Percentiles rank a stretch among this genome's conserved stretches.
Conservation (phyloP, 495 filamentous ascomycete species). For the Jackrogersella multiformis region DNA sequence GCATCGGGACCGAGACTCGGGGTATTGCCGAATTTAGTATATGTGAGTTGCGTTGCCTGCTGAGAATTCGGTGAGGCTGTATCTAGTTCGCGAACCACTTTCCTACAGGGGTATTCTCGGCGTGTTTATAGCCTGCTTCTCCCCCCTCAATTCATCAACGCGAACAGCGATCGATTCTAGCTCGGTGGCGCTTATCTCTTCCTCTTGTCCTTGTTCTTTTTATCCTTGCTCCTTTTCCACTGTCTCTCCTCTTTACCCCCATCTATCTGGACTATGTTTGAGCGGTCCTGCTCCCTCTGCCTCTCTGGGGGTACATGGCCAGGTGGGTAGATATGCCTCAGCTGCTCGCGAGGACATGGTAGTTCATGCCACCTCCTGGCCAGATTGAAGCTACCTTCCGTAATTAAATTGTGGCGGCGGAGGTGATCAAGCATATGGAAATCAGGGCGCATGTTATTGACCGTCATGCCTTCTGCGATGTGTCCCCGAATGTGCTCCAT, state of each 20-base stretch:
- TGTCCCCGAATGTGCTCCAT: conserved; percentile 59
- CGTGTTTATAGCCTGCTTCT: conserved; percentile 12
- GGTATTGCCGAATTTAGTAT: background rate
- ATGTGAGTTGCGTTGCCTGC: conserved; percentile 4
- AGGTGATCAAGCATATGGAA: conserved; percentile 50
- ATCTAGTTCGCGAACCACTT: conserved; percentile 32
- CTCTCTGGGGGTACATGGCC: conserved; percentile 14
- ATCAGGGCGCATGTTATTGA: conserved; percentile 52
- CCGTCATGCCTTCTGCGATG: conserved; percentile 36
- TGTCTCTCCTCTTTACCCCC: conserved; percentile 30
- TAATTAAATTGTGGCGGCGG: conserved; percentile 26
- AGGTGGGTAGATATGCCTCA: conserved; percentile 7
- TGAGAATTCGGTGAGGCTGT: conserved; percentile 8
- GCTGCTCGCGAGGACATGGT: conserved; percentile 1
- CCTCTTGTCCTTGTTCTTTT: background rate
- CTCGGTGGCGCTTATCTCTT: background rate
- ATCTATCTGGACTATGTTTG: conserved; percentile 19
- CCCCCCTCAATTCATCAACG: conserved; percentile 8
- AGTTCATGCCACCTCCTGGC: conserved; percentile 40
- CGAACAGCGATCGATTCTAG: background rate
- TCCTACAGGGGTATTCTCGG: conserved; percentile 17
- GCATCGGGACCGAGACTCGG: conserved; percentile 13
- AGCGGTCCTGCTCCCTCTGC: background rate
- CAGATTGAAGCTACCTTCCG: conserved; percentile 4
- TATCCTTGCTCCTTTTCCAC: conserved; percentile 11